phyloP scores from a whole-genome alignment of 2,329 filamentous ascomycete genomes.

The Ilyonectria destructans region DNA sequence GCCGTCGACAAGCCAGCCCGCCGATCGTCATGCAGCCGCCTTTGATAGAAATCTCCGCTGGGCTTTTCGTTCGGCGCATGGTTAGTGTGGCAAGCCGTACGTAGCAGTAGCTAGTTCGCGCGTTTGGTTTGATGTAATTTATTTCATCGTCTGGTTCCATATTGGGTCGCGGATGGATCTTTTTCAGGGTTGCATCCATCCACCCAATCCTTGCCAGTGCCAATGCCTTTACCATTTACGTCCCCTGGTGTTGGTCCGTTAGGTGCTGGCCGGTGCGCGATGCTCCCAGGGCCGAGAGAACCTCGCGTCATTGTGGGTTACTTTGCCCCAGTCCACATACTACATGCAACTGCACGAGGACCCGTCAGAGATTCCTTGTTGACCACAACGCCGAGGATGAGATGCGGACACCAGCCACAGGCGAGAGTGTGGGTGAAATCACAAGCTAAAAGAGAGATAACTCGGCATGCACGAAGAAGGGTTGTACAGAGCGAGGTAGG shows the following conservation, averaged over 20 bases:
- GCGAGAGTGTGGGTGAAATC: constrained; percentile 17
- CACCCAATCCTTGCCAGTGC: too few species aligned
- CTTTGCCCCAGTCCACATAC: background rate
- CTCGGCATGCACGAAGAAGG: constrained; percentile 9
- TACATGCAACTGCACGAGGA: constrained; percentile 4
- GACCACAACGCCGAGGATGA: constrained; percentile 15
- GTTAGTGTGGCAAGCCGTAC: background rate
- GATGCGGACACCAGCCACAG: constrained; percentile 24
- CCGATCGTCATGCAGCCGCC: background rate
- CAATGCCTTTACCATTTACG: background rate
- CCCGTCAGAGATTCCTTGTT: constrained; percentile 24
- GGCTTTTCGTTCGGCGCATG: background rate
- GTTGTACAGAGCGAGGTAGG: background rate
- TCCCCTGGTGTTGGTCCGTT: background rate
- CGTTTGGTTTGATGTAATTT: background rate
- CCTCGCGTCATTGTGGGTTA: constrained; percentile 29
- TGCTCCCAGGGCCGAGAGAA: background rate
- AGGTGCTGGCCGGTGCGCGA: constrained; percentile 3
- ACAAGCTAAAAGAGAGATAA: constrained; percentile 14
- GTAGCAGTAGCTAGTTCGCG: background rate
- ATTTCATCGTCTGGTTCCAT: constrained; percentile 1
- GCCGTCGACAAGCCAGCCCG: background rate
- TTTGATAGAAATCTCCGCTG: background rate
- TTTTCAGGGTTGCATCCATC: background rate
- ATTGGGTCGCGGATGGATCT: background rate